Conservation (phyloP, 2,329 filamentous ascomycete species). For the Cytospora chrysosperma region DNA sequence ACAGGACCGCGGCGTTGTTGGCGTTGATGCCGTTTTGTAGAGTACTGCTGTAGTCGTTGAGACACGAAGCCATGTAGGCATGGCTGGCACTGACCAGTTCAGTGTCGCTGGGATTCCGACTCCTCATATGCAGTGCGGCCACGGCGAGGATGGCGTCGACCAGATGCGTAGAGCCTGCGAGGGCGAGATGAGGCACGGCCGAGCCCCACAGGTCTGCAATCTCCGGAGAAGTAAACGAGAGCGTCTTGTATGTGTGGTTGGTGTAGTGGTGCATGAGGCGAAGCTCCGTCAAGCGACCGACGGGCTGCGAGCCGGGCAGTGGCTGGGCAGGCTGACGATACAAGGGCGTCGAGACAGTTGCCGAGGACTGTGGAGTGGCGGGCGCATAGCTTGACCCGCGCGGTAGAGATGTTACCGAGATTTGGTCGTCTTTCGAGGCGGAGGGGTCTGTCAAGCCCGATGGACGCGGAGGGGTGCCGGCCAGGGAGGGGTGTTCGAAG, state of each 20-base stretch:
- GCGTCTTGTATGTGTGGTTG: conserved; percentile 57
- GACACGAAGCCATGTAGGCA: conserved; percentile 62
- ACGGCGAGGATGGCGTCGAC: conserved; percentile 65
- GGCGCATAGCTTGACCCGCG: conserved; percentile 19
- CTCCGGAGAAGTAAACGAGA: conserved; percentile 52
- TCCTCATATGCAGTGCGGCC: conserved; percentile 61
- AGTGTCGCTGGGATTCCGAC: conserved; percentile 55
- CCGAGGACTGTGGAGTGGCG: conserved; percentile 16
- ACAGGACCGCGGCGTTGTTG: conserved; percentile 61
- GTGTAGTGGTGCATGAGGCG: conserved; percentile 66
- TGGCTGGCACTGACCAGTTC: conserved; percentile 62
- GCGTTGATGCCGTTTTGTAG: conserved; percentile 57
- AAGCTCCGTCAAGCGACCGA: conserved; percentile 56
- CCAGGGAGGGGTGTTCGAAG: conserved; percentile 52
- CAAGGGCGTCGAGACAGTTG: conserved; percentile 35
- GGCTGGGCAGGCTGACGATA: conserved; percentile 38
- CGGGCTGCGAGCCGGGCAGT: conserved; percentile 37
- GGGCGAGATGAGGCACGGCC: conserved; percentile 60
- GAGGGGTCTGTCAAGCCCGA: conserved; percentile 19
- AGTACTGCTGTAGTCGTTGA: conserved; percentile 58
- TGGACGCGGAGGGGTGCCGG: conserved; percentile 16
- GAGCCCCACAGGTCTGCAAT: conserved; percentile 59
- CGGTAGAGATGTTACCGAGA: conserved; percentile 9
- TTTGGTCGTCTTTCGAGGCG: conserved; percentile 12
- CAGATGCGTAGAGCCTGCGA: conserved; percentile 56